phyloP scores from a whole-genome alignment of 225 moss, liverwort and hornwort genomes.

The Thuidium tamariscinum region DNA sequence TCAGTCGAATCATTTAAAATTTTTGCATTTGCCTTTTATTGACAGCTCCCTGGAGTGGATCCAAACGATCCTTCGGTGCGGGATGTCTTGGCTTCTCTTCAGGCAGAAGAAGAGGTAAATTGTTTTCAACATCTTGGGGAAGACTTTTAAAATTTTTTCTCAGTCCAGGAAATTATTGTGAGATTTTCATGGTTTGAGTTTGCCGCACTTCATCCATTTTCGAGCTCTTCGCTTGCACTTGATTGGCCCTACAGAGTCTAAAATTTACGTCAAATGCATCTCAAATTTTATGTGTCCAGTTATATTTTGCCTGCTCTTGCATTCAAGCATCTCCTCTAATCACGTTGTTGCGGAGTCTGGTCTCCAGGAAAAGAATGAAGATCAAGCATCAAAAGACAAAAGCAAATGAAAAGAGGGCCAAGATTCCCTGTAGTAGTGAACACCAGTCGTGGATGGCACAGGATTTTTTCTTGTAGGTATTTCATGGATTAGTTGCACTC shows the following conservation, averaged over 20 bases:
- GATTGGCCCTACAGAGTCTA: neutral
- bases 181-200: neutral
- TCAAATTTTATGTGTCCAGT: neutral
- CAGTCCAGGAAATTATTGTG: neutral
- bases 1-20: neutral
- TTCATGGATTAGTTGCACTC: constrained; percentile 16
- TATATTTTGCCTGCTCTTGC: neutral
- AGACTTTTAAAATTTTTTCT: neutral
- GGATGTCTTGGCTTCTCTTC: constrained; percentile 84
- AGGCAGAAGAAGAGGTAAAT: constrained; percentile 65
- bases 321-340: neutral
- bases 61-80: constrained; percentile 93
- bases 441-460: neutral
- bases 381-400: constrained; percentile 19
- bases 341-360: neutral
- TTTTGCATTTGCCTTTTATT: neutral
- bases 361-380: constrained; percentile 29
- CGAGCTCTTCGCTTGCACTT: neutral
- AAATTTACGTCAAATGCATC: neutral
- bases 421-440: neutral
- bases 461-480: constrained; percentile 15
- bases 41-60: constrained; percentile 96
- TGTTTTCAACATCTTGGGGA: neutral
- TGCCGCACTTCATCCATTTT: neutral
- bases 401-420: constrained; percentile 13